Evolutionary conservation across 345 rosid genomes (phyloP), one percentile per base, ranked within the genome.

Genomic region (Populus deltoides): DNA sequence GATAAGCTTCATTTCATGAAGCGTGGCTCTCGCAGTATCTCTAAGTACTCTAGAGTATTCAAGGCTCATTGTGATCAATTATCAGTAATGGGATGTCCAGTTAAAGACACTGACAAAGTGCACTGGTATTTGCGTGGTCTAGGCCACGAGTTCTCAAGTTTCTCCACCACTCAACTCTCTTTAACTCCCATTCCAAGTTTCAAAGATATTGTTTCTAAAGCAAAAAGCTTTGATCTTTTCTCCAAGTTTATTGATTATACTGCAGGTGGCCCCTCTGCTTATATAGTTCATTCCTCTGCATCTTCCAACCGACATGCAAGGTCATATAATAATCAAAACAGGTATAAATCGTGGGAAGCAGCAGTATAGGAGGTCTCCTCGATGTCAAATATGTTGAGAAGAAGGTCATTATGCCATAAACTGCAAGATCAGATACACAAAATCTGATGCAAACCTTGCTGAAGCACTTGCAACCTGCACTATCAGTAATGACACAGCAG

Each of bases 401-500:
- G 57, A 78, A 13, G 72, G 77, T 2, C 73, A 78, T 1, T 72
- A 78, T 65, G 55, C 27, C 10, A 45, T 10, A 4, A 18, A 51
- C 0, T 78, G 66, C 1, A 45, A 8, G 6, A 51, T 45, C 0
- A 24, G 39, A 8, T 71, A 41, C 5, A 10, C 0, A 0, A 53
- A 61, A 8, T 53, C 7, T 9, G 1, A n/a, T 20, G 24, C 4
- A 20, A 53, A 20, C 11, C 10, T 7, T 53, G 24, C 0, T 31
- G 67, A 13, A 2, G 25, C 82, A 0, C 1, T 53, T 53, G 3
- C 2, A 2, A 53, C 6, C 0, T 53, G 1, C 11, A n/a, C 10
- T 1, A 0, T 53, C 0, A 0, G 0, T 0, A 53, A 53, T 0
- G 4, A 53, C 0, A 7, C 24, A 6, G n/a, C 3, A 11, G 12